phyloP scores from a whole-genome alignment of 2,329 filamentous ascomycete species.

The Aureobasidium namibiae region DNA sequence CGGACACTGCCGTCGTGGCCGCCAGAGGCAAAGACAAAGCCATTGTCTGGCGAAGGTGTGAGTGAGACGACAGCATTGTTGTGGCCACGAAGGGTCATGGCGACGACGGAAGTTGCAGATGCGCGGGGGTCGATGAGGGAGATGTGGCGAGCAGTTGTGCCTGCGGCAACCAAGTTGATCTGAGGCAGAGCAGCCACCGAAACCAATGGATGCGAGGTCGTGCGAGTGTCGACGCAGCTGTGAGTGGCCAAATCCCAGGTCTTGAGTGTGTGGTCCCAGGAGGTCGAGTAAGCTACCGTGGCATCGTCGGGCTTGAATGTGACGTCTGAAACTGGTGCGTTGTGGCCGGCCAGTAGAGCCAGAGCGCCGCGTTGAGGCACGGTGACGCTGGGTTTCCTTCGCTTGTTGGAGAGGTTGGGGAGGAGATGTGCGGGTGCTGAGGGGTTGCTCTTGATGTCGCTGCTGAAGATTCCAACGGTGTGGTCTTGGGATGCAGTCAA shows the following conservation, averaged over 20 bases:
- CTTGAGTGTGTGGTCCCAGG: constrained; percentile 81
- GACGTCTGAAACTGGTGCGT: constrained; percentile 65
- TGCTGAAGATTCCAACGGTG: constrained; percentile 80
- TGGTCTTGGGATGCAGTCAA: constrained; percentile 81
- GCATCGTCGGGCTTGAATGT: constrained; percentile 78
- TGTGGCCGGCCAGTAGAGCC: constrained; percentile 63
- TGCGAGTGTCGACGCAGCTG: constrained; percentile 69
- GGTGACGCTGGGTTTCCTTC: constrained; percentile 55
- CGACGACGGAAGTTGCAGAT: constrained; percentile 64
- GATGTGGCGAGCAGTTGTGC: constrained; percentile 78
- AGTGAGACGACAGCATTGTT: constrained; percentile 62
- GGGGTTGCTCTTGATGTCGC: constrained; percentile 66
- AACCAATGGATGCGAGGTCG: constrained; percentile 75
- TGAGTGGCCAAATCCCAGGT: constrained; percentile 86
- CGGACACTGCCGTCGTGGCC: constrained; percentile 87
- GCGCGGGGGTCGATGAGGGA: constrained; percentile 86
- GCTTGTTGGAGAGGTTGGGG: constrained; percentile 59
- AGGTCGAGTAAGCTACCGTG: constrained; percentile 85
- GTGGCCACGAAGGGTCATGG: constrained; percentile 88
- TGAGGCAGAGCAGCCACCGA: constrained; percentile 67
- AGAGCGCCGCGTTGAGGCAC: constrained; percentile 69
- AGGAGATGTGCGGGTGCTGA: constrained; percentile 62
- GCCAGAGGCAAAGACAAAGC: constrained; percentile 71
- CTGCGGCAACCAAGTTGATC: constrained; percentile 58
- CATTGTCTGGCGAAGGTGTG: constrained; percentile 54